Base-by-base conservation (phyloP, 116 monocot genomes). In the Papilionanthe hybrid region DNA sequence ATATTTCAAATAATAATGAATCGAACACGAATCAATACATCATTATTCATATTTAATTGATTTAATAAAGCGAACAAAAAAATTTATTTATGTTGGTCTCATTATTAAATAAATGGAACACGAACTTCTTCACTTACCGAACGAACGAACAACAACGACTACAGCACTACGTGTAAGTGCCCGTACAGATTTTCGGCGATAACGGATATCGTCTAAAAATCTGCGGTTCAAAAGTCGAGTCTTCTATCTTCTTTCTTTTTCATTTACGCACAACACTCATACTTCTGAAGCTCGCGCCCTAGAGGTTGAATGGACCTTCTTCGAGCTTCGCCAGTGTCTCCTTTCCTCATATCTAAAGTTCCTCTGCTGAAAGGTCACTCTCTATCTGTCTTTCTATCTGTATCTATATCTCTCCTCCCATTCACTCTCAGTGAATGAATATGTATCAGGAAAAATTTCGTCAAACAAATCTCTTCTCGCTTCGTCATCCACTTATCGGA, bases 221-320 rank as follows among this genome's bases (percentile, higher is more conserved):
- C 71, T 71, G 37, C 5, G 71, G 71, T 37, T 71, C 71, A 71
- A 71, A n/a, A 71, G 2, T 5, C 17, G 12, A 71, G 15, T 8
- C 69, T 69, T 18, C 37, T 1, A 23, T 25, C 63, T 25, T 63
- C 63, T 27, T 9, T 27, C 63, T 10, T 27, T 25, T 63, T 5
- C 28, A 37, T 71, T 2, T 37, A 32, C 5, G 18, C 13, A 30
- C 30, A 9, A 32, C 44, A n/a, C 73, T 73, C 73, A 42, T 20
- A 43, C 43, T 73, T 44, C 4, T 42, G 20, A 17, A 42, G 0
- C 73, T 43, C 43, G 73, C 44, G 27, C 73, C 7, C 44, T 29
- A 7, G 43, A 73, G 73, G 20, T 73, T 20, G 8, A 76, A 81
- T 81, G 81, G 65, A 81, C 50, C 43, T 81, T 67, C 68, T 76